These are phyloP conservation scores for Cladosporium sp. DNA, from an alignment of 2,329 filamentous ascomycete genomes.

Conservation along the genomic window DNA sequence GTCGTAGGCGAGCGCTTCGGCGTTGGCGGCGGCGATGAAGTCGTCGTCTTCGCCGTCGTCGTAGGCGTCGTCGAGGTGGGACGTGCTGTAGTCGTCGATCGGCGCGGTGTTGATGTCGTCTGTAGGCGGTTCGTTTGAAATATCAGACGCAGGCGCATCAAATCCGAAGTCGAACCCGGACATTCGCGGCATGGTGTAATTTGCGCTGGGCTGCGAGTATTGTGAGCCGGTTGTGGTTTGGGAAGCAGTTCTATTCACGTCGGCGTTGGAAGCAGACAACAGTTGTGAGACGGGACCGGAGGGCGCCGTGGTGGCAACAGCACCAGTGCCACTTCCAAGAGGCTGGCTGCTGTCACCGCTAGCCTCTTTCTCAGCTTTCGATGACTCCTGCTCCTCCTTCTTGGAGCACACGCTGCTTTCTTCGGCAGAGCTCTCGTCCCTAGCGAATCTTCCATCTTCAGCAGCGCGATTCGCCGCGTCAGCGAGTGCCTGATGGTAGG, in stretches of 20 bases:
- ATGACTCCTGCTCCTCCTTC: slow-evolving; percentile 14
- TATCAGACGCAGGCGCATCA: slow-evolving; percentile 18
- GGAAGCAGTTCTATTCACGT: neutral
- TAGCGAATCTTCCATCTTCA: slow-evolving; percentile 69
- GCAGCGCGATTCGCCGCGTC: slow-evolving; percentile 75
- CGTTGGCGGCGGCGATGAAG: slow-evolving; percentile 93
- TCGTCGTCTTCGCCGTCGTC: slow-evolving; percentile 63
- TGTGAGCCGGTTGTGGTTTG: slow-evolving; percentile 13
- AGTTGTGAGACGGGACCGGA: neutral
- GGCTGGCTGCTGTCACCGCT: slow-evolving; percentile 16
- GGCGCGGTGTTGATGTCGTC: slow-evolving; percentile 27
- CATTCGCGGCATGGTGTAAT: slow-evolving; percentile 25
- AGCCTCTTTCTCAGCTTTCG: slow-evolving; percentile 1
- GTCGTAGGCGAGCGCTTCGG: slow-evolving; percentile 86
- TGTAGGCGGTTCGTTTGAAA: slow-evolving; percentile 16
- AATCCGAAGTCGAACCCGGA: slow-evolving; percentile 39
- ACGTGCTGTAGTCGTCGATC: slow-evolving; percentile 46
- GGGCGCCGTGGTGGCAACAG: too few species aligned
- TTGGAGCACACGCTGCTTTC: slow-evolving; percentile 21
- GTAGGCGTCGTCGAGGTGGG: slow-evolving; percentile 54
- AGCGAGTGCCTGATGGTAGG: slow-evolving; percentile 80
- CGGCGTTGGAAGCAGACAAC: neutral
- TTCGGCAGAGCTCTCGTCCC: slow-evolving; percentile 47
- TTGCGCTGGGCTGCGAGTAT: slow-evolving; percentile 13
- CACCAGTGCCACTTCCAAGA: neutral